These are phyloP conservation scores for Leptoxyphium fumago DNA, from an alignment of 2,329 filamentous ascomycete species.

Conservation along the genomic window DNA sequence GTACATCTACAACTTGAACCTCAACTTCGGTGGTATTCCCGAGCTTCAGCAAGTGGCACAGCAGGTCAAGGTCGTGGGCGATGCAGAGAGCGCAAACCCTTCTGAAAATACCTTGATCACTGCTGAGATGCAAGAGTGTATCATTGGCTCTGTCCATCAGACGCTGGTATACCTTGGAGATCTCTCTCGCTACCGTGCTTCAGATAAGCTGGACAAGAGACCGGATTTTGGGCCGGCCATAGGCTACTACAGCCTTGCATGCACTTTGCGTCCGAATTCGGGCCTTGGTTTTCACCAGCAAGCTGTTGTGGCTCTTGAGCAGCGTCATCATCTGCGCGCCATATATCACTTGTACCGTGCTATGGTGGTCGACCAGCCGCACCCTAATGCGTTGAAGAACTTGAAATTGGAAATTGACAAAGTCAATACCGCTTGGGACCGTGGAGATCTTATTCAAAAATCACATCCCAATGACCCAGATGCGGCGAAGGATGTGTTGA, in stretches of 20 bases:
- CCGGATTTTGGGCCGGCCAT: slow-evolving; percentile 67
- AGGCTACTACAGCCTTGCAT: slow-evolving; percentile 72
- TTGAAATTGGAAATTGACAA: slow-evolving; percentile 67
- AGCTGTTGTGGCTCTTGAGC: slow-evolving; percentile 67
- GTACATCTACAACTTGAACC: slow-evolving; percentile 64
- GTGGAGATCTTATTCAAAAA: slow-evolving; percentile 36
- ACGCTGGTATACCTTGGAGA: slow-evolving; percentile 81
- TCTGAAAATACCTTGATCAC: slow-evolving; percentile 10
- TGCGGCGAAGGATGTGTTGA: slow-evolving; percentile 48
- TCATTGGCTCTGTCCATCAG: slow-evolving; percentile 63
- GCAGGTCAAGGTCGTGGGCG: slow-evolving; percentile 10
- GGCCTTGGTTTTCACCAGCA: slow-evolving; percentile 82
- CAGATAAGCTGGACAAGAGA: slow-evolving; percentile 55
- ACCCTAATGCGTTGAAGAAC: slow-evolving; percentile 60
- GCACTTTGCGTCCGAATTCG: slow-evolving; percentile 60
- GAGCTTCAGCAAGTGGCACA: slow-evolving; percentile 44
- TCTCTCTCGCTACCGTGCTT: slow-evolving; percentile 69
- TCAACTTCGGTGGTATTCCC: slow-evolving; percentile 40
- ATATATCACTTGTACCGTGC: slow-evolving; percentile 85
- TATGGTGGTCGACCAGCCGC: slow-evolving; percentile 57
- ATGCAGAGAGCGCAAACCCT: slow-evolving; percentile 12
- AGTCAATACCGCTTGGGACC: slow-evolving; percentile 42
- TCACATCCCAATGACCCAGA: slow-evolving; percentile 27
- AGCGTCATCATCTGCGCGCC: slow-evolving; percentile 66
- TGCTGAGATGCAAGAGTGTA: slow-evolving; percentile 38